Evolutionary conservation across 139 green algal genomes (phyloP).

Genomic region (Tetradesmus obliquus): DNA sequence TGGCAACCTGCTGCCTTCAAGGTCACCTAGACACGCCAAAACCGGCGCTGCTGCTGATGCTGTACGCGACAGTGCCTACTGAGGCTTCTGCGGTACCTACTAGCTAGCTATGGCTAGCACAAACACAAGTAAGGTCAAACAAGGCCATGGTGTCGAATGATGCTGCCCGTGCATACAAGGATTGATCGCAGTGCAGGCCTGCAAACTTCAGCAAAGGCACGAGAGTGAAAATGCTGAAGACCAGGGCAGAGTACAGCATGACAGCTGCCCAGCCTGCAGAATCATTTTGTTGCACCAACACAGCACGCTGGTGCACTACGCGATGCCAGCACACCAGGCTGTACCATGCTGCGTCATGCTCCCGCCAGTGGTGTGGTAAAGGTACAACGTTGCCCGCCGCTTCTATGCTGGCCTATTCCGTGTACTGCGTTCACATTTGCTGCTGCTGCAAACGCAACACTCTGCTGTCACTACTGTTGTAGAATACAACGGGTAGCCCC

Average conservation of each 20-base stretch:
- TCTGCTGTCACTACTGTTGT: neutral
- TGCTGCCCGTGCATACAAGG: neutral
- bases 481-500: neutral
- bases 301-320: neutral
- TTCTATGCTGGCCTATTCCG: neutral
- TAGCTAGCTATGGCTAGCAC: neutral
- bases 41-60: neutral
- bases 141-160: neutral
- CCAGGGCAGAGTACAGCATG: neutral
- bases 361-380: neutral
- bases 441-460: neutral
- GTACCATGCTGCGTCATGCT: neutral
- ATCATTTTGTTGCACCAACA: neutral
- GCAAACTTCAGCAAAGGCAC: neutral
- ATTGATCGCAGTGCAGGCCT: neutral
- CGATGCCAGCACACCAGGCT: neutral
- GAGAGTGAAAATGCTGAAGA: neutral
- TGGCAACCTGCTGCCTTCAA: neutral
- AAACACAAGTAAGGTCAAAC: neutral
- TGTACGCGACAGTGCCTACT: neutral
- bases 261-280: neutral
- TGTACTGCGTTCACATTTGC: neutral
- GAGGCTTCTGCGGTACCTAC: neutral
- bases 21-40: neutral
- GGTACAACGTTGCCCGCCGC: neutral